Evolutionary conservation across 2,329 filamentous ascomycete species (phyloP).

Genomic region (Aspergillus clavatus): DNA sequence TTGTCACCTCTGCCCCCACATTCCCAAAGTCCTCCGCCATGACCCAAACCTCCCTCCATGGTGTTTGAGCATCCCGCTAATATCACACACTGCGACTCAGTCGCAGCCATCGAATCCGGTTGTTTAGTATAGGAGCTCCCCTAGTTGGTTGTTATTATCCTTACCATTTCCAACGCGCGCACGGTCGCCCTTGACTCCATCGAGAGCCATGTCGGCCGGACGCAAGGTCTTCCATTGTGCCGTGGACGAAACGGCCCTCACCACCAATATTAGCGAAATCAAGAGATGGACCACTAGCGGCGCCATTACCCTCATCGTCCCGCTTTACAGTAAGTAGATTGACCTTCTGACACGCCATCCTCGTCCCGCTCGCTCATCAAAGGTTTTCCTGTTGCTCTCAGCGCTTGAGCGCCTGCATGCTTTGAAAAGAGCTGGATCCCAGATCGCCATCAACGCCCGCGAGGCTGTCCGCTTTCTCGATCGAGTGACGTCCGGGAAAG

Average conservation of each 20-base stretch:
- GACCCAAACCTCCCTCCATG: constrained; percentile 23
- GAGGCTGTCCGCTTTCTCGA: constrained; percentile 51
- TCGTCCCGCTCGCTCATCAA: constrained; percentile 10
- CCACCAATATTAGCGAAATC: constrained; percentile 49
- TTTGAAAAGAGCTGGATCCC: constrained; percentile 43
- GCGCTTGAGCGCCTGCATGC: constrained; percentile 45
- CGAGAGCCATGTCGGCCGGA: constrained; percentile 35
- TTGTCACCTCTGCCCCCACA: constrained; percentile 23
- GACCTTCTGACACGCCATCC: constrained; percentile 1
- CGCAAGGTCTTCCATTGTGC: constrained; percentile 49
- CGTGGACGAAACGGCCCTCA: constrained; percentile 50
- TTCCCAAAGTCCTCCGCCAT: constrained; percentile 25
- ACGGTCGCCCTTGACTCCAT: constrained; percentile 21
- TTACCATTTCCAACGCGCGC: constrained; percentile 12
- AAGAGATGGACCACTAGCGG: constrained; percentile 50
- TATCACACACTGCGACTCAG: constrained; percentile 19
- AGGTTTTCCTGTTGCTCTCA: constrained; percentile 17
- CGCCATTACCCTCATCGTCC: constrained; percentile 47
- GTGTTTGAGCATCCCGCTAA: constrained; percentile 19
- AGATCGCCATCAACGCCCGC: constrained; percentile 47
- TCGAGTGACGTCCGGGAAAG: constrained; percentile 45
- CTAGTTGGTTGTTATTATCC: constrained; percentile 12
- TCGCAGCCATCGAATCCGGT: constrained; percentile 28
- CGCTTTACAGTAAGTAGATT: constrained; percentile 45
- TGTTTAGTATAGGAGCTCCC: constrained; percentile 27